A percentile compares a stretch with the other conserved stretches of the same genome.
phyloP scores from a whole-genome alignment of 2,329 filamentous ascomycete species.

The Claviceps africana region DNA sequence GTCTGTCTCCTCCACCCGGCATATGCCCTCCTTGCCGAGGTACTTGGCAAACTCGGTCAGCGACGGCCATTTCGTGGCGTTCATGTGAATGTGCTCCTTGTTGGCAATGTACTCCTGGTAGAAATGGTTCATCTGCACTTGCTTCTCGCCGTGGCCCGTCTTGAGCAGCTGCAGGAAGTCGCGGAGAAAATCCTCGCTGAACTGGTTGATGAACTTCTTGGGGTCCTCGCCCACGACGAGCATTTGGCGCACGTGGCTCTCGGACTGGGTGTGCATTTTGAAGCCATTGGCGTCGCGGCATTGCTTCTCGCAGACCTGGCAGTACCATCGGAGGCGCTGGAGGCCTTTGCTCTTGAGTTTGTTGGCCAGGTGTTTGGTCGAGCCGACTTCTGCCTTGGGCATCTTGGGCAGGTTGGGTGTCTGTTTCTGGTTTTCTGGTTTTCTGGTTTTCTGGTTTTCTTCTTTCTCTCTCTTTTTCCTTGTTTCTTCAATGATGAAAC shows the following conservation, averaged over 20 bases:
- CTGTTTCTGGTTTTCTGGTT: too few species aligned
- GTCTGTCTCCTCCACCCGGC: constrained; percentile 74
- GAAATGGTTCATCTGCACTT: constrained; percentile 78
- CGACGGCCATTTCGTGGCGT: constrained; percentile 76
- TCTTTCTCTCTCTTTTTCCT: background rate
- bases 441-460: too few species aligned
- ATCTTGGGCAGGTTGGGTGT: constrained; percentile 36
- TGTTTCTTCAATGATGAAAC: background rate
- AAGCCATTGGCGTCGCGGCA: constrained; percentile 76
- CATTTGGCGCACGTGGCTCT: constrained; percentile 82
- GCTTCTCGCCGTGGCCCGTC: constrained; percentile 83
- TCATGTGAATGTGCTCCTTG: constrained; percentile 76
- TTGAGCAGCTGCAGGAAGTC: constrained; percentile 67
- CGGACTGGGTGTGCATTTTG: constrained; percentile 74
- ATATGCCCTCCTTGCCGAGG: constrained; percentile 74
- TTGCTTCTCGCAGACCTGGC: constrained; percentile 57
- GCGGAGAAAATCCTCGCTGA: constrained; percentile 63
- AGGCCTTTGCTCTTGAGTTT: constrained; percentile 71
- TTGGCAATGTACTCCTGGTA: constrained; percentile 88
- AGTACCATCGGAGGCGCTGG: constrained; percentile 83
- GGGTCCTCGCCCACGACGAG: constrained; percentile 76
- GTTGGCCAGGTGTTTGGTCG: constrained; percentile 81
- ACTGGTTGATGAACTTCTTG: constrained; percentile 70
- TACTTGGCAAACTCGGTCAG: constrained; percentile 84
- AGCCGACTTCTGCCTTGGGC: constrained; percentile 84